These are phyloP conservation scores for Penicillium egyptiacum DNA, from an alignment of 495 filamentous ascomycete genomes.

Conservation along the genomic window DNA sequence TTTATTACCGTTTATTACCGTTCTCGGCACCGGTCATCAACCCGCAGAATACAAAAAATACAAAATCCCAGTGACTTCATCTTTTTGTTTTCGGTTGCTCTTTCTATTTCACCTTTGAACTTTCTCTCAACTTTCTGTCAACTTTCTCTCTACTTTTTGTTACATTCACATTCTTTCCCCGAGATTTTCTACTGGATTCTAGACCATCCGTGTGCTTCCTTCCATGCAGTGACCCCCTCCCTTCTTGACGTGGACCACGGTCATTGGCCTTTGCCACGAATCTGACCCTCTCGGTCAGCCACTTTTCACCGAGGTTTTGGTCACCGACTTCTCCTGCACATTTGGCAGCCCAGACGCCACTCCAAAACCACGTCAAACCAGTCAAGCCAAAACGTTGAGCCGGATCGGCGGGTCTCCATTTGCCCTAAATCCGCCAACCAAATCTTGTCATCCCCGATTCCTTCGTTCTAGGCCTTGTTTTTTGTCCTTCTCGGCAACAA, in stretches of 20 bases:
- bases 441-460: constrained; percentile 13
- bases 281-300: constrained; percentile 33
- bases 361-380: constrained; percentile 17
- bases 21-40: not conserved
- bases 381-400: constrained; percentile 33
- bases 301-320: constrained; percentile 29
- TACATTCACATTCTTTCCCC: constrained; percentile 5
- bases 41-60: not conserved
- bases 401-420: constrained; percentile 32
- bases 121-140: not conserved
- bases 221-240: constrained; percentile 24
- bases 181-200: constrained; percentile 9
- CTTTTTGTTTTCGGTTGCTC: constrained; percentile 3
- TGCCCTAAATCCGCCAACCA: constrained; percentile 29
- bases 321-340: constrained; percentile 32
- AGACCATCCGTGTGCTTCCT: constrained; percentile 24
- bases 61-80: constrained; percentile 6
- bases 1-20: not conserved
- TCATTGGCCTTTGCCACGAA: constrained; percentile 40
- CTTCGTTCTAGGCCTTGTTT: constrained; percentile 41
- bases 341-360: constrained; percentile 23
- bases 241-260: constrained; percentile 42
- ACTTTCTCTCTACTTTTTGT: not conserved
- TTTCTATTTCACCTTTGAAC: not conserved
- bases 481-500: constrained; percentile 21